Evolutionary conservation across 495 filamentous ascomycete species (phyloP).

Genomic region (Viridothelium virens): DNA sequence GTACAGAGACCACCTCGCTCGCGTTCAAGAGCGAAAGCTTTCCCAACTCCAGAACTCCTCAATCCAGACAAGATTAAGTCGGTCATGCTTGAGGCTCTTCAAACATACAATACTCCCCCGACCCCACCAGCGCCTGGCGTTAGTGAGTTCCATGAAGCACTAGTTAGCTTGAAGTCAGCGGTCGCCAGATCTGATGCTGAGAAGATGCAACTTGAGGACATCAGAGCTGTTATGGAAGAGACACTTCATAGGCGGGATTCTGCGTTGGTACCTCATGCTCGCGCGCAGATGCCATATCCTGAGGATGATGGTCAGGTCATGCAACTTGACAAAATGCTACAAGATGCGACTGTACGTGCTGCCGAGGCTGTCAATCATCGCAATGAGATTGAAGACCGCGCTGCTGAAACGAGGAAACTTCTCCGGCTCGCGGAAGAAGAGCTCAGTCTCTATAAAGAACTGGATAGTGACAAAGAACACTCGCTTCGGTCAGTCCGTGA

Average conservation of each 20-base stretch:
- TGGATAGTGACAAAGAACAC: conserved; percentile 42
- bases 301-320: conserved; percentile 33
- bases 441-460: conserved; percentile 42
- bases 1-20: conserved; percentile 53
- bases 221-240: conserved; percentile 52
- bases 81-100: conserved; percentile 63
- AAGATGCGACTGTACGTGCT: conserved; percentile 40
- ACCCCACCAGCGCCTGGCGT: conserved; percentile 21
- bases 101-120: conserved; percentile 22
- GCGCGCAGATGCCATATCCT: conserved; percentile 16
- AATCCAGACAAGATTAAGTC: conserved; percentile 49
- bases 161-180: conserved; percentile 51
- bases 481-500: background rate
- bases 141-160: conserved; percentile 46
- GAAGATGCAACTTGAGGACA: conserved; percentile 42
- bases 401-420: conserved; percentile 60
- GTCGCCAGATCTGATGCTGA: conserved; percentile 32
- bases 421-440: conserved; percentile 70
- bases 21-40: conserved; percentile 41
- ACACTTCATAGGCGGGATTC: conserved; percentile 32
- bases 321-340: conserved; percentile 32
- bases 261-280: conserved; percentile 35
- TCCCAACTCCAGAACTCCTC: conserved; percentile 9
- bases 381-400: conserved; percentile 61
- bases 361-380: conserved; percentile 58